These are phyloP conservation scores for Acacia acuminata DNA, from an alignment of 306 rosid species.

Conservation along the genomic window DNA sequence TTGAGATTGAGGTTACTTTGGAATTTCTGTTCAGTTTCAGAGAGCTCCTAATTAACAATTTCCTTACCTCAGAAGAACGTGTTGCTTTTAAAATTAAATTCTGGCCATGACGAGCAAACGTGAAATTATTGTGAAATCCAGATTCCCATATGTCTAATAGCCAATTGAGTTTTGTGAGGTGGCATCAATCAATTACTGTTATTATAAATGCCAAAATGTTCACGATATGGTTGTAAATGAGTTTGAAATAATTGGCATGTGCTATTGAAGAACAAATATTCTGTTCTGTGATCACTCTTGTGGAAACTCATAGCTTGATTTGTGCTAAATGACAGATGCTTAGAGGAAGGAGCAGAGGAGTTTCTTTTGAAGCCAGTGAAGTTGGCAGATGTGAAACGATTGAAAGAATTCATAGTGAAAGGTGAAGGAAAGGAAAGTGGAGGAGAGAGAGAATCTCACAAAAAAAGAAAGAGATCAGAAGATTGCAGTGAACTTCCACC, in stretches of 20 bases:
- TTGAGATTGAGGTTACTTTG: not conserved
- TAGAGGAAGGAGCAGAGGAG: conserved; percentile 98
- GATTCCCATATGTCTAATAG: not conserved
- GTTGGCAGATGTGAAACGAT: conserved; percentile 77
- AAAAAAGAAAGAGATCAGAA: conserved; percentile 51
- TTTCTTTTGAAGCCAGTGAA: conserved; percentile 86
- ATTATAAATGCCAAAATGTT: not conserved
- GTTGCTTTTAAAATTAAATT: not conserved
- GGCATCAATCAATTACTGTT: not conserved
- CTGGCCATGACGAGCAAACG: not conserved
- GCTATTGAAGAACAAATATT: not conserved
- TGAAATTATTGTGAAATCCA: not conserved
- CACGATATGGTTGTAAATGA: not conserved
- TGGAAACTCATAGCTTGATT: conserved; percentile 1
- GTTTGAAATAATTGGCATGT: not conserved
- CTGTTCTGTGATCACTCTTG: not conserved
- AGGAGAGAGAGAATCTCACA: conserved; percentile 36
- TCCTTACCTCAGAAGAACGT: not conserved
- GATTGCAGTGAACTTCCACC: conserved; percentile 34
- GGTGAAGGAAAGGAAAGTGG: conserved; percentile 53
- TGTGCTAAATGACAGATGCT: conserved; percentile 53
- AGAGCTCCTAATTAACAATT: not conserved
- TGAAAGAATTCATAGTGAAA: conserved; percentile 65
- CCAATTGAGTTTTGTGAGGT: not conserved
- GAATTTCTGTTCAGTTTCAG: not conserved